phyloP scores from a whole-genome alignment of 2,329 filamentous ascomycete genomes.

The Juglanconis juglandina region DNA sequence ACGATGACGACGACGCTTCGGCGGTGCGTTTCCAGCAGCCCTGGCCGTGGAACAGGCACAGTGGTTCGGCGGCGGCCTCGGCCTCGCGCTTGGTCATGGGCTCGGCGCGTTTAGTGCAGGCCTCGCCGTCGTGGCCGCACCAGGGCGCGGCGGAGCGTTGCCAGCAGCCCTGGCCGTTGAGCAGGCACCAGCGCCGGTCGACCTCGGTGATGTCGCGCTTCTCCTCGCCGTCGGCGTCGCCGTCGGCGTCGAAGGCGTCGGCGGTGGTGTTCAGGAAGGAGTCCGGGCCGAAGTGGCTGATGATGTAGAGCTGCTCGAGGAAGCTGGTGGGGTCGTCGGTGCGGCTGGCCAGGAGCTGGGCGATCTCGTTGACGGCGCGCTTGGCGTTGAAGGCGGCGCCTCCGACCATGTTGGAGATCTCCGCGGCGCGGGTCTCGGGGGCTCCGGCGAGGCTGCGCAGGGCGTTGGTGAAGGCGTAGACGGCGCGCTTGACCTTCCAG shows the following conservation, averaged over 20 bases:
- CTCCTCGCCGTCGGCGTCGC: constrained; percentile 17
- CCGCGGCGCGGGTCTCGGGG: constrained; percentile 27
- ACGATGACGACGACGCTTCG: background rate
- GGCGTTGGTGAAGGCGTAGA: constrained; percentile 29
- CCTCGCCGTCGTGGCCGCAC: constrained; percentile 9
- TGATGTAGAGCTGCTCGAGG: constrained; percentile 31
- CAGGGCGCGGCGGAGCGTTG: constrained; percentile 4
- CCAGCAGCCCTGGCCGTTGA: constrained; percentile 5
- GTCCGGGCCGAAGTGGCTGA: constrained; percentile 23
- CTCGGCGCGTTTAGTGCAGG: constrained; percentile 13
- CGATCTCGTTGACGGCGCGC: constrained; percentile 37
- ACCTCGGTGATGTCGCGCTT: constrained; percentile 17
- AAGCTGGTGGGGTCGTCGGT: constrained; percentile 28
- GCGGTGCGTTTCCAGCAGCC: constrained; percentile 31
- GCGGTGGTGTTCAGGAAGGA: background rate
- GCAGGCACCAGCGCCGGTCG: background rate
- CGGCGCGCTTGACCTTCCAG: constrained; percentile 41
- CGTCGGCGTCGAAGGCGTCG: constrained; percentile 24
- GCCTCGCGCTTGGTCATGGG: constrained; percentile 19
- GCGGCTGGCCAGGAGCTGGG: constrained; percentile 32
- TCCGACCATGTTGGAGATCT: constrained; percentile 32
- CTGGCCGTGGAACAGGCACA: constrained; percentile 24
- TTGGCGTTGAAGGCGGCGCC: constrained; percentile 36
- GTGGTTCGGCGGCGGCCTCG: constrained; percentile 20
- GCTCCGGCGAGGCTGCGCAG: constrained; percentile 23